Evolutionary conservation across 1,139 yeast genomes (phyloP).

Genomic region (Debaryomyces coudertii): DNA sequence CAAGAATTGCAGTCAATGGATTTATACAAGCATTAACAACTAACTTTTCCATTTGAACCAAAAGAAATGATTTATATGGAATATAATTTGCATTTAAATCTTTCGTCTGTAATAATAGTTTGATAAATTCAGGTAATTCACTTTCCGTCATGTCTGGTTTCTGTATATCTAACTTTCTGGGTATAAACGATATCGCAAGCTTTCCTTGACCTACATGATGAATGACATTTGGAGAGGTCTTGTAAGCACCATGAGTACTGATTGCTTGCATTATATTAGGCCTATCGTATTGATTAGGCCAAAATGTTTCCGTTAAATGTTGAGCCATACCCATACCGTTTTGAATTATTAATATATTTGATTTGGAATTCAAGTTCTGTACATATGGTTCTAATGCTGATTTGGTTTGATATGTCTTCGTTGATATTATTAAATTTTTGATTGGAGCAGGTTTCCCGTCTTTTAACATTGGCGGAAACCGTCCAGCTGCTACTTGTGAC

Average conservation of each 20-base stretch:
- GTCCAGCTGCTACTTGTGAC: constrained; percentile 14
- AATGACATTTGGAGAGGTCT: constrained; percentile 44
- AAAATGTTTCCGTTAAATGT: constrained; percentile 52
- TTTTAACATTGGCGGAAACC: constrained; percentile 11
- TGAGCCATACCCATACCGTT: constrained; percentile 77
- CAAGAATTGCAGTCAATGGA: constrained; percentile 69
- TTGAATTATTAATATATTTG: constrained; percentile 71
- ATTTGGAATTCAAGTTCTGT: constrained; percentile 38
- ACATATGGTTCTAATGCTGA: constrained; percentile 50
- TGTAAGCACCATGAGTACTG: constrained; percentile 77
- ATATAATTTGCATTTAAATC: constrained; percentile 47
- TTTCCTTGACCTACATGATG: constrained; percentile 73
- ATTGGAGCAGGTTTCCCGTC: constrained; percentile 32
- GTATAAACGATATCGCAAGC: constrained; percentile 43
- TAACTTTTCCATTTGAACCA: constrained; percentile 75
- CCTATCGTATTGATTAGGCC: constrained; percentile 48
- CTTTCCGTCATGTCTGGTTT: constrained; percentile 18
- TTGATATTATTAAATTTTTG: constrained; percentile 58
- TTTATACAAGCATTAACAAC: constrained; percentile 76
- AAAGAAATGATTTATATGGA: constrained; percentile 56
- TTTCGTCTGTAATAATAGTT: constrained; percentile 32
- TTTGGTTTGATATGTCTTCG: constrained; percentile 63
- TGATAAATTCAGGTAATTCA: constrained; percentile 34
- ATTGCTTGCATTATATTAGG: constrained; percentile 76
- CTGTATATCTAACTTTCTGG: constrained; percentile 11